Evolutionary conservation across 306 rosid species (phyloP).

Genomic region (Medicago lupulina): DNA sequence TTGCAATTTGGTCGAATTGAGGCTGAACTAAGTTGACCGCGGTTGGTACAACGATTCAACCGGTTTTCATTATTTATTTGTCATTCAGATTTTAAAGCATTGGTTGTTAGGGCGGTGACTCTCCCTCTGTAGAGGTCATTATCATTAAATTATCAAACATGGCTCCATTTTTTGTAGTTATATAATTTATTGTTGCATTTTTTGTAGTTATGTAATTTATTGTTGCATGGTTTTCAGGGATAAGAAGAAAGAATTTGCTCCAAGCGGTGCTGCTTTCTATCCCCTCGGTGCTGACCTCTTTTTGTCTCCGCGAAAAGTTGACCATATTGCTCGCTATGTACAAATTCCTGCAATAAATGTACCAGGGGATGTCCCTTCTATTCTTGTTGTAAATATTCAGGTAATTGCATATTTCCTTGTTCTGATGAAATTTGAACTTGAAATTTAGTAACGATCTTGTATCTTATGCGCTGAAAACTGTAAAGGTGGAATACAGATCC

Average conservation of each 20-base stretch:
- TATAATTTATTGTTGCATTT: constrained; percentile 34
- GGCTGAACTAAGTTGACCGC: background rate
- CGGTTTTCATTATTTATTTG: background rate
- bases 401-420: constrained; percentile 43
- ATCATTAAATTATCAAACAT: background rate
- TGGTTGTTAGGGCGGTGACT: constrained; percentile 30
- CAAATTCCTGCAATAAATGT: constrained; percentile 76
- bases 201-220: constrained; percentile 28
- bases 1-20: background rate
- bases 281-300: constrained; percentile 89
- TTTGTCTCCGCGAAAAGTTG: constrained; percentile 75
- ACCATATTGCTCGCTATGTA: constrained; percentile 91
- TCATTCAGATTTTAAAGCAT: background rate
- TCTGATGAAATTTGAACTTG: constrained; percentile 29
- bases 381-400: constrained; percentile 91
- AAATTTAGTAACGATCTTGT: constrained; percentile 3
- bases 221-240: constrained; percentile 68
- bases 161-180: constrained; percentile 27
- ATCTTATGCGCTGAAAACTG: constrained; percentile 15
- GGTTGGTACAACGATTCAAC: background rate
- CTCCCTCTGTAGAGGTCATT: constrained; percentile 2
- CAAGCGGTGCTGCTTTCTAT: constrained; percentile 74
- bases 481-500: background rate
- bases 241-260: constrained; percentile 90
- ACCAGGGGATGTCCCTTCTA: constrained; percentile 76